phyloP scores from a whole-genome alignment of 306 rosid genomes.

The Lathyrus aphaca region DNA sequence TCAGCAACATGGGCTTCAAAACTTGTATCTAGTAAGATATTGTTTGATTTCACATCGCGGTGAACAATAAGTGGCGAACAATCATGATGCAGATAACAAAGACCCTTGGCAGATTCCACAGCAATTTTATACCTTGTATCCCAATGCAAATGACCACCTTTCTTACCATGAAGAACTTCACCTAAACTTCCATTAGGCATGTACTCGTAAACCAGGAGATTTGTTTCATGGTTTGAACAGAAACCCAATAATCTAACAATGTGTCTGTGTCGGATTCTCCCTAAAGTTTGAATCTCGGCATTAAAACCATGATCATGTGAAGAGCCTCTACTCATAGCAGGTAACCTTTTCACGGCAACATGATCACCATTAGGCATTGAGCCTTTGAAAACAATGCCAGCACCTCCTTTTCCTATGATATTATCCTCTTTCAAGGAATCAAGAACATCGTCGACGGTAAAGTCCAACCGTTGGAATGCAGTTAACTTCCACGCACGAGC shows the following conservation, averaged over 20 bases:
- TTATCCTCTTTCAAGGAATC: constrained; percentile 80
- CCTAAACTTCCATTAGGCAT: constrained; percentile 72
- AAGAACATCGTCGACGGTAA: constrained; percentile 72
- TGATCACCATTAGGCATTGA: constrained; percentile 65
- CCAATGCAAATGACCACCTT: constrained; percentile 84
- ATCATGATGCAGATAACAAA: constrained; percentile 85
- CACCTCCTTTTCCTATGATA: constrained; percentile 87
- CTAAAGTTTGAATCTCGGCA: constrained; percentile 80
- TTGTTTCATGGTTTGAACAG: constrained; percentile 84
- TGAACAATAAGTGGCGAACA: constrained; percentile 86
- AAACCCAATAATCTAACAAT: constrained; percentile 84
- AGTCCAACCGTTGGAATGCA: constrained; percentile 73
- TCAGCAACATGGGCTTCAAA: constrained; percentile 63
- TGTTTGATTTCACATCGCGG: constrained; percentile 55
- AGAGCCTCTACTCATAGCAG: constrained; percentile 89
- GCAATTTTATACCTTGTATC: constrained; percentile 79
- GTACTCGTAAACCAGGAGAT: constrained; percentile 73
- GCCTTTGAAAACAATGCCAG: constrained; percentile 82
- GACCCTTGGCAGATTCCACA: constrained; percentile 79
- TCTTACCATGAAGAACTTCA: constrained; percentile 78
- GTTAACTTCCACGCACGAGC: constrained; percentile 81
- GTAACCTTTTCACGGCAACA: constrained; percentile 68
- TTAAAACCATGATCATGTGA: constrained; percentile 91
- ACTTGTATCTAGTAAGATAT: constrained; percentile 50
- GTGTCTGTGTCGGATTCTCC: constrained; percentile 76